phyloP scores from a whole-genome alignment of 2,329 filamentous ascomycete genomes.

The Cladophialophora bantiana region DNA sequence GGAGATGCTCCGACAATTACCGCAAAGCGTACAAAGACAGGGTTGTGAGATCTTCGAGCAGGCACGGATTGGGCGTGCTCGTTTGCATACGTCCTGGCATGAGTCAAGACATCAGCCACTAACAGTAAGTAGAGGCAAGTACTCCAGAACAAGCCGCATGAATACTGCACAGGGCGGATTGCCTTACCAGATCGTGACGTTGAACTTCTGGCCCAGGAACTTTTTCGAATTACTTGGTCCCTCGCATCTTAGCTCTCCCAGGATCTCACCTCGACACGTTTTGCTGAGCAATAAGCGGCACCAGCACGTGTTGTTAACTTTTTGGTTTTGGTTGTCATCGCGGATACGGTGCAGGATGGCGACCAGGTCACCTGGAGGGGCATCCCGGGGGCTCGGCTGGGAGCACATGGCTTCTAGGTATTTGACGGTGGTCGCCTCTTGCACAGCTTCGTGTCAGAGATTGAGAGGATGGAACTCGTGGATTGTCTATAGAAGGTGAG shows the following conservation, averaged over 20 bases:
- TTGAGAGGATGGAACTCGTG: too few species aligned
- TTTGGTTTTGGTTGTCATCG: not conserved
- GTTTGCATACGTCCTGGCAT: not conserved
- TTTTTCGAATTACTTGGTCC: not conserved
- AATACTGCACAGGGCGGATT: not conserved
- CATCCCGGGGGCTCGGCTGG: not conserved
- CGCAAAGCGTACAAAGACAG: slow-evolving; percentile 1
- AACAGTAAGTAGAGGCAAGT: too few species aligned
- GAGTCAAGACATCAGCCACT: not conserved
- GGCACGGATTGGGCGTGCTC: not conserved
- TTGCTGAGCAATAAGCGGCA: not conserved
- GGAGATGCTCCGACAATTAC: not conserved
- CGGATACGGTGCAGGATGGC: not conserved
- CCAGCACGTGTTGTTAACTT: not conserved
- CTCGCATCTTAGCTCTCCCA: not conserved
- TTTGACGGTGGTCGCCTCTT: not conserved
- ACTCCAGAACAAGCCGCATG: too few species aligned
- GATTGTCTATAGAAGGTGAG: too few species aligned
- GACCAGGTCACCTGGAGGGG: not conserved
- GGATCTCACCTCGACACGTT: not conserved
- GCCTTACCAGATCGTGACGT: not conserved
- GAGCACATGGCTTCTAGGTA: not conserved
- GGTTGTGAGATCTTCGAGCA: not conserved
- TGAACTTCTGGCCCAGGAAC: not conserved
- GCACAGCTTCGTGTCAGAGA: too few species aligned